Evolutionary conservation across 768 basidiomycete genomes (phyloP).

Genomic region (Leccinum longicurvipes): DNA sequence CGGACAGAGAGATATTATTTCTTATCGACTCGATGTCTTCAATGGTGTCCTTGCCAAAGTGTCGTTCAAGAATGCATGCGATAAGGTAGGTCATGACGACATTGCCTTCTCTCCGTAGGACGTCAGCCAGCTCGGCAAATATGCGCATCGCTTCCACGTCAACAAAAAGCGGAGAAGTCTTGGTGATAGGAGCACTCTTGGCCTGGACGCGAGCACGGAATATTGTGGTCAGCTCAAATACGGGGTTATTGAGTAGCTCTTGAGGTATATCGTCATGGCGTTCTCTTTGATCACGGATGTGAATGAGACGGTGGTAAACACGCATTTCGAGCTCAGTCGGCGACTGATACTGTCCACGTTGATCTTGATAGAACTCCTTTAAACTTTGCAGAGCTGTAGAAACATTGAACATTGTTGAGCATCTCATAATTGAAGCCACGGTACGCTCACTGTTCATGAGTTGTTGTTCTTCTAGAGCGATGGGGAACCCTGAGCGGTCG

Average conservation of each 20-base stretch:
- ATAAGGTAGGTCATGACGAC: conserved; percentile 80
- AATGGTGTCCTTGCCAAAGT: conserved; percentile 79
- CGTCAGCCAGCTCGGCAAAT: conserved; percentile 54
- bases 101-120: conserved; percentile 63
- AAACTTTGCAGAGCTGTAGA: conserved; percentile 82
- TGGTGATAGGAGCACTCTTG: conserved; percentile 72
- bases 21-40: conserved; percentile 70
- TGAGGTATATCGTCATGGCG: conserved; percentile 71
- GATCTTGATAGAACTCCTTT: conserved; percentile 91
- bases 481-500: conserved; percentile 53
- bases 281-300: conserved; percentile 81
- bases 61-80: conserved; percentile 82
- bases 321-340: conserved; percentile 94
- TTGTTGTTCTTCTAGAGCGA: conserved; percentile 81
- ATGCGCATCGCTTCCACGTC: conserved; percentile 65
- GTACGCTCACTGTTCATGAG: conserved; percentile 78
- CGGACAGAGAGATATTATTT: conserved; percentile 50
- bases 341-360: conserved; percentile 60
- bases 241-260: conserved; percentile 63
- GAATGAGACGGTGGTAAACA: conserved; percentile 89
- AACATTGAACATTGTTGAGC: not conserved
- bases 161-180: conserved; percentile 60
- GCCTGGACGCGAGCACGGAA: conserved; percentile 80
- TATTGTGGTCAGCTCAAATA: conserved; percentile 77
- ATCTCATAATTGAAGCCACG: not conserved